Evolutionary conservation across 768 basidiomycete species (phyloP), one percentile per base, ranked within the genome.

Genomic region (Rhodotorula diobovata): DNA sequence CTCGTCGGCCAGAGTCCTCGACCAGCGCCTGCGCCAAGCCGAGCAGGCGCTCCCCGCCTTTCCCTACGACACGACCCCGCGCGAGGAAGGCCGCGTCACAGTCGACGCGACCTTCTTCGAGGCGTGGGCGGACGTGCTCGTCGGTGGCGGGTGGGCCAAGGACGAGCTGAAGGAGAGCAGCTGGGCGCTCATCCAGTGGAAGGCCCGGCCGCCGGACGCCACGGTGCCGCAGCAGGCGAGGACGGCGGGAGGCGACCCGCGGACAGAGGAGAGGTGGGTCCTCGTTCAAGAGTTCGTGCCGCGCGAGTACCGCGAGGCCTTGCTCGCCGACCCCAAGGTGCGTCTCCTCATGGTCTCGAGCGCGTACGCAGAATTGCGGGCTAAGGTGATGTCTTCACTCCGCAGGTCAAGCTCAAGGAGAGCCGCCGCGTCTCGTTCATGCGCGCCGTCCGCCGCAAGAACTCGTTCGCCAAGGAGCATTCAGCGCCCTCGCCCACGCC

Each of bases 281-380:
- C 81, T 97, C 12, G 94, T 92, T 73, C 93, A 99, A 81, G 96
- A 98, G 80, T 90, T 91, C 66, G 92, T 99, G 7, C 95, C 94
- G 1, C 81, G 86, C 50, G 93, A 93, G 78, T 93, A 92, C 77
- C 84, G 90, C 9, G 87, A 90, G 56, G 88, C 90, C 74, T 84
- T 94, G 10, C 84, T 94, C 12, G 70, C 77, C 0, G 69, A 74
- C 30, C 68, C 67, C n/a, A 66, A 66, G 67, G 70, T 74, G 43
- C 35, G 73, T 23, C 25, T 21, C 35, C 7, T n/a, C 18, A 0
- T 43, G 4, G 20, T 59, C 30, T 28, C 9, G 39, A 7, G 25
- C 48, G 23, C 45, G 16, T 46, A 10, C 25, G 4, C 48, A 25
- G 25, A 11, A 25, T 6, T 20, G 32, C 53, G 14, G n/a, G n/a